A percentile compares a stretch with the other conserved stretches of the same genome.
Conservation (phyloP, 192 early-diverging fungal genomes). For the Podochytrium sp. region DNA sequence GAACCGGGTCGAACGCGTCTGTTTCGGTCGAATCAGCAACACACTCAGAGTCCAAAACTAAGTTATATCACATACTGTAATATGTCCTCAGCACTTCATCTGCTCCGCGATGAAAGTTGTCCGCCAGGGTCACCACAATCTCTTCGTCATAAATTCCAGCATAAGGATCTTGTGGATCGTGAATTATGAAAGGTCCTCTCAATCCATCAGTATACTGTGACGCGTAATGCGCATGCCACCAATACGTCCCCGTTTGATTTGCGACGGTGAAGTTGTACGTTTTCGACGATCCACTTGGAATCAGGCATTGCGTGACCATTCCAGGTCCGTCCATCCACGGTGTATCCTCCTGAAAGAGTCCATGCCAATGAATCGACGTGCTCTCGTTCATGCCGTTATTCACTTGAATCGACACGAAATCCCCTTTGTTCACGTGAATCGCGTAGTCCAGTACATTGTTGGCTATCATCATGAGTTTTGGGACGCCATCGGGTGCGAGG, state of each 20-base stretch:
- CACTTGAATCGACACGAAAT: slow-evolving; percentile 17
- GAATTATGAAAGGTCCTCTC: slow-evolving; percentile 70
- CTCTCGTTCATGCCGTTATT: slow-evolving; percentile 34
- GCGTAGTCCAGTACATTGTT: slow-evolving; percentile 12
- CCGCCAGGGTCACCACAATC: slow-evolving; percentile 50
- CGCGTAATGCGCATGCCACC: slow-evolving; percentile 52
- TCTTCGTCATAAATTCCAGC: slow-evolving; percentile 58
- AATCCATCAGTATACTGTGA: slow-evolving; percentile 69
- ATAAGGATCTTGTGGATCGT: slow-evolving; percentile 58
- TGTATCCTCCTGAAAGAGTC: slow-evolving; percentile 73
- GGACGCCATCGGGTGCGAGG: slow-evolving; percentile 1
- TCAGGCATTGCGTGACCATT: slow-evolving; percentile 10
- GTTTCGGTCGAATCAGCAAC: neutral
- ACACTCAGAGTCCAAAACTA: neutral
- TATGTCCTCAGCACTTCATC: slow-evolving; percentile 57
- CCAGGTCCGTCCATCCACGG: slow-evolving; percentile 72
- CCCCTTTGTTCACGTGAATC: slow-evolving; percentile 14
- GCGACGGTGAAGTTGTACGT: slow-evolving; percentile 67
- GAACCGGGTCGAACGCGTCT: slow-evolving; percentile 59
- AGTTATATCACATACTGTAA: no score
- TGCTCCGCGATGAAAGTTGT: slow-evolving; percentile 63
- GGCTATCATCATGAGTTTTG: slow-evolving; percentile 17
- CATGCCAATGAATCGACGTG: slow-evolving; percentile 61
- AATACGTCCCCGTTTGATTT: slow-evolving; percentile 79
- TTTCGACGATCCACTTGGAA: slow-evolving; percentile 17